Base-by-base conservation (phyloP, 192 early-diverging fungal species). In the Coemansia biformis region DNA sequence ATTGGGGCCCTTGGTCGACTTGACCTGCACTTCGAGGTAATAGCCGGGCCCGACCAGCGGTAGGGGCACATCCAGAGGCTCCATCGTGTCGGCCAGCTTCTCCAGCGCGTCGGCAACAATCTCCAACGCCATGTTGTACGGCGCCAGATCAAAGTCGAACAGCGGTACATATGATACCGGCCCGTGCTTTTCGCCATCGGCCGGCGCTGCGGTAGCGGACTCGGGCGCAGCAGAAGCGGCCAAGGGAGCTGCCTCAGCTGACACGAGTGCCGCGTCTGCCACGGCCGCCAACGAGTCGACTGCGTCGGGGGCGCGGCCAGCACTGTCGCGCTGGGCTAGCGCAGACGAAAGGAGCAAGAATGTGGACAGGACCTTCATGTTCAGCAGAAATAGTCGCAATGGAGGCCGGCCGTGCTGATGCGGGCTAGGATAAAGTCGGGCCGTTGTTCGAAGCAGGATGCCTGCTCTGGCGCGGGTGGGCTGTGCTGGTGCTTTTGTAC, bases 101-200 rank as follows among this genome's bases (percentile, higher is more conserved):
- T 66, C 70, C 13, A 74, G 59, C 4, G 63, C 70, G 6, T 63
- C 59, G 10, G 70, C 63, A 8, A 74, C 63, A 47, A 74, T 74
- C 29, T 66, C 70, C 19, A 74, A 15, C 5, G 70, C 70, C 37
- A 74, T 43, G 19, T 74, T 74, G 41, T 74, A 74, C 15, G 70
- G 70, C 21, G 59, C 63, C 24, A 74, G 18, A 14, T 66, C 59
- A 63, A 74, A 74, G 29, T 74, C 59, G 26, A 74, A 74, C 34
- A 74, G 47, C 18, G 70, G 63, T 17, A 45, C 54, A 14, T 60
- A 57, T 13, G 53, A 47, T 9, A 37, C 50, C 22, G 30, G 16
- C 39, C 19, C 36, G 14, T 34, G 34, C 28, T 29, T 15, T 16
- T 8, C 8, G n/a, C 15, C 12, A 28, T 54, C 41, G 5, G 32